Evolutionary conservation across 441 rosid species (phyloP).

Genomic region (Populus hybrid): DNA sequence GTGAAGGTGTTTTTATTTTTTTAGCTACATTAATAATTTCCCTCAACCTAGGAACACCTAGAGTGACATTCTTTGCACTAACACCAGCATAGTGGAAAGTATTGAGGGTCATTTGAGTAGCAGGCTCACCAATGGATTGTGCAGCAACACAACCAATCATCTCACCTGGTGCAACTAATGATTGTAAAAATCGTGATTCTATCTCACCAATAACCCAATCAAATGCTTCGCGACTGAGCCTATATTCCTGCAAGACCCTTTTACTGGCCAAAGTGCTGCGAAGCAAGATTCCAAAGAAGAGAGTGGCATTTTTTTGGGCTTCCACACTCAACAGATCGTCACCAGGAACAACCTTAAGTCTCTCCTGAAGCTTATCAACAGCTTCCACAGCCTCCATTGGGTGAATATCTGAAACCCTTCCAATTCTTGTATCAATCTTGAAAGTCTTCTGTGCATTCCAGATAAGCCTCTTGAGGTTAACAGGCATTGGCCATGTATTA

Average conservation of each 20-base stretch:
- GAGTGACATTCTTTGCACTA: conserved; percentile 98
- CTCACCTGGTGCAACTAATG: conserved; percentile 95
- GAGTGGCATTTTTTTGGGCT: conserved; percentile 98
- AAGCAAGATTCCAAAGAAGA: conserved; percentile 89
- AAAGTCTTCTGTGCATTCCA: conserved; percentile 97
- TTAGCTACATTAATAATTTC: conserved; percentile 97
- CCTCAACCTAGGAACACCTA: conserved; percentile 96
- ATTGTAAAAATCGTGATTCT: conserved; percentile 88
- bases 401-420: conserved; percentile 83
- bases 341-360: conserved; percentile 95
- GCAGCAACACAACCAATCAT: conserved; percentile 99
- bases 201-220: conserved; percentile 99
- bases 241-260: conserved; percentile 94
- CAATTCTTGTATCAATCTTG: conserved; percentile 60
- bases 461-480: conserved; percentile 82
- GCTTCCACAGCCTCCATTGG: conserved; percentile 98
- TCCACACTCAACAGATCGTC: conserved; percentile 89
- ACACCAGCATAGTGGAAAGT: conserved; percentile 99
- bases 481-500: conserved; percentile 88
- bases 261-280: conserved; percentile 99
- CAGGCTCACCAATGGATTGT: conserved; percentile 99
- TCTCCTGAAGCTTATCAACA: conserved; percentile 96
- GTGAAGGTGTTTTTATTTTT: conserved; percentile 95
- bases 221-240: conserved; percentile 96
- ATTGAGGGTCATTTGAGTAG: conserved; percentile 99